These are phyloP conservation scores for Xylariaceae sp. DNA, from an alignment of 2,329 filamentous ascomycete genomes.

Conservation along the genomic window DNA sequence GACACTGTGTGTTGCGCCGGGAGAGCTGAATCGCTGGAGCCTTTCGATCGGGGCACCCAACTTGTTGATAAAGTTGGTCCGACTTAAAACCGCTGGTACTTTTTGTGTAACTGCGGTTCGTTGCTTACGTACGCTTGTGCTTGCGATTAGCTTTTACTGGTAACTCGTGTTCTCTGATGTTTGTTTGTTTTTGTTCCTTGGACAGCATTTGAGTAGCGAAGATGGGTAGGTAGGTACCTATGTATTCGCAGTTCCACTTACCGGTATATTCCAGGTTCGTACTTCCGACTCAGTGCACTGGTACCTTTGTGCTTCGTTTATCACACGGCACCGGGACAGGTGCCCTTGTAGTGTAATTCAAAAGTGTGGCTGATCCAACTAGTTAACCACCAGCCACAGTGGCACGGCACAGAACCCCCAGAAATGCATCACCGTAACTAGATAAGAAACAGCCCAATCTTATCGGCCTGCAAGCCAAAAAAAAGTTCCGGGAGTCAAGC, in stretches of 20 bases:
- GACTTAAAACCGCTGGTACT: not conserved
- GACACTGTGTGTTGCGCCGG: not conserved
- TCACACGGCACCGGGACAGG: too few relatives aligned
- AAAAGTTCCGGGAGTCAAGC: conserved; percentile 22
- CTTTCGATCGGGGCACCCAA: not conserved
- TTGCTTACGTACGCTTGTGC: too few relatives aligned
- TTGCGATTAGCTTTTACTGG: too few relatives aligned
- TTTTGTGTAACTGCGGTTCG: not conserved
- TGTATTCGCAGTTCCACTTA: too few relatives aligned
- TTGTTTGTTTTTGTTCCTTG: too few relatives aligned
- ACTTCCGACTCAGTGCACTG: too few relatives aligned
- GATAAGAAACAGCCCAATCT: conserved; percentile 12
- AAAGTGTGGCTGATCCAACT: not conserved
- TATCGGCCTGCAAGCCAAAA: conserved; percentile 16
- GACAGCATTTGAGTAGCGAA: too few relatives aligned
- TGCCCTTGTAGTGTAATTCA: not conserved
- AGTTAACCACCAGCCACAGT: conserved; percentile 4
- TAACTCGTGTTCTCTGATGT: too few relatives aligned
- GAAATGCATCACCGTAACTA: too few relatives aligned
- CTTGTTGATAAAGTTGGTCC: not conserved
- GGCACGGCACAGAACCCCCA: not conserved
- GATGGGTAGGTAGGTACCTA: not conserved
- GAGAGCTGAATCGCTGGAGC: not conserved
- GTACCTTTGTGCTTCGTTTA: too few relatives aligned
- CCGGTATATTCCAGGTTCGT: too few relatives aligned